Conservation (phyloP, 2,329 filamentous ascomycete species). For the Arthroderma uncinatum region DNA sequence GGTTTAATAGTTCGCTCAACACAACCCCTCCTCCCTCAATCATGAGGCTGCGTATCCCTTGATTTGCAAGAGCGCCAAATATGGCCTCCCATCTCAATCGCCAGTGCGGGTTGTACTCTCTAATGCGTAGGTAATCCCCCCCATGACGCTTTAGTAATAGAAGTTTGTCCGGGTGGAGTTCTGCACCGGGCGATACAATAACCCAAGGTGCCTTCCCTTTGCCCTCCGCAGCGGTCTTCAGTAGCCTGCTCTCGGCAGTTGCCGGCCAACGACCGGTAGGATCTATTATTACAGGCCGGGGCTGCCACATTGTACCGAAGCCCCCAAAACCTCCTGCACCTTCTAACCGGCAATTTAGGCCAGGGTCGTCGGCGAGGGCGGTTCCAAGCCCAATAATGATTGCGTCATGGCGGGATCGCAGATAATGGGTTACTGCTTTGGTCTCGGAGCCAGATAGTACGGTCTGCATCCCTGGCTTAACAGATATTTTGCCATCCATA, state of each 20-base stretch:
- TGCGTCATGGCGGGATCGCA: slow-evolving; percentile 73
- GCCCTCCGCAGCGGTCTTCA: slow-evolving; percentile 53
- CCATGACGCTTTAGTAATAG: slow-evolving; percentile 37
- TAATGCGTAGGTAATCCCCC: slow-evolving; percentile 35
- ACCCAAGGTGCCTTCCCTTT: slow-evolving; percentile 64
- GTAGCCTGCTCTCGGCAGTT: slow-evolving; percentile 49
- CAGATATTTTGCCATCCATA: slow-evolving; percentile 67
- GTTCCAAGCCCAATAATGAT: slow-evolving; percentile 81
- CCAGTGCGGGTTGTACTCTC: slow-evolving; percentile 30
- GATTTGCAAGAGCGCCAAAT: slow-evolving; percentile 44
- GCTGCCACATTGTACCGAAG: slow-evolving; percentile 48
- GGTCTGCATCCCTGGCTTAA: slow-evolving; percentile 70
- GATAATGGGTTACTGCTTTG: slow-evolving; percentile 87
- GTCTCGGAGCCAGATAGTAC: slow-evolving; percentile 69
- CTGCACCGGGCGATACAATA: slow-evolving; percentile 42
- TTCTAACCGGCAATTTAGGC: slow-evolving; percentile 69
- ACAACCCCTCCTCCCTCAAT: slow-evolving; percentile 76
- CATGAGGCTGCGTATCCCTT: slow-evolving; percentile 71
- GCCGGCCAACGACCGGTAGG: slow-evolving; percentile 64
- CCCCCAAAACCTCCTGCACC: slow-evolving; percentile 48
- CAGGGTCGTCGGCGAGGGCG: slow-evolving; percentile 71
- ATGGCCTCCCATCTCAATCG: slow-evolving; percentile 55
- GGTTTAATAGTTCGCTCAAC: slow-evolving; percentile 67
- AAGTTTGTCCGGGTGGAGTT: slow-evolving; percentile 38
- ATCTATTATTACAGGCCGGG: slow-evolving; percentile 72